Percentiles rank a stretch among this genome's conserved stretches.
Conservation (phyloP, 2,329 filamentous ascomycete species). For the Truncatella angustata region DNA sequence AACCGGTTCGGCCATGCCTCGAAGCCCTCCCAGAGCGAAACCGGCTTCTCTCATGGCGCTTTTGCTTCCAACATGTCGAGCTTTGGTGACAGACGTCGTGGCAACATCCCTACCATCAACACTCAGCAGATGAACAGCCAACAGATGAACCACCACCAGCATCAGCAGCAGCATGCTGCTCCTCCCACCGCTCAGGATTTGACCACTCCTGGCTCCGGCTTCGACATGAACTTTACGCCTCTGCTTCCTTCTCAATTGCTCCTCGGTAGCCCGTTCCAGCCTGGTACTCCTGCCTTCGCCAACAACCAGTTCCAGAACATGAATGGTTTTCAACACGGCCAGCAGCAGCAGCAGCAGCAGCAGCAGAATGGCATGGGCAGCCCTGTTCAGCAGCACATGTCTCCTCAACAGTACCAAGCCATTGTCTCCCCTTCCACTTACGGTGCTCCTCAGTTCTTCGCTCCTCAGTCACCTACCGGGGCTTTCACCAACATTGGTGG, state of each 20-base stretch:
- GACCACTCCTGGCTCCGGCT: conserved; percentile 82
- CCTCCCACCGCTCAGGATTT: conserved; percentile 66
- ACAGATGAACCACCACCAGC: too few relatives aligned
- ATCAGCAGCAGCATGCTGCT: conserved; percentile 37
- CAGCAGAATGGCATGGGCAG: conserved; percentile 63
- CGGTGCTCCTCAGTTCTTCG: conserved; percentile 77
- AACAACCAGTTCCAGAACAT: conserved; percentile 91
- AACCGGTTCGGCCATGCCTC: conserved; percentile 71
- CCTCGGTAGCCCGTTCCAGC: conserved; percentile 94
- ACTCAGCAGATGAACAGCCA: conserved; percentile 69
- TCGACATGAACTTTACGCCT: conserved; percentile 98
- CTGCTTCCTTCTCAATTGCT: conserved; percentile 91
- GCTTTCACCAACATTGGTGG: conserved; percentile 65
- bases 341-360: conserved; percentile 41
- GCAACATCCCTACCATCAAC: conserved; percentile 90
- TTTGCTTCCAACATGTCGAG: conserved; percentile 84
- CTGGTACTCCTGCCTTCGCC: conserved; percentile 86
- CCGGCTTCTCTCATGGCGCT: conserved; percentile 88
- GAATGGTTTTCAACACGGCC: conserved; percentile 68
- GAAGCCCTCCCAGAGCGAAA: conserved; percentile 80
- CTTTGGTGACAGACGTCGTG: conserved; percentile 82
- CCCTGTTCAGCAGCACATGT: conserved; percentile 74
- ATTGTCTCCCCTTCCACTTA: conserved; percentile 85
- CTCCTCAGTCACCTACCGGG: conserved; percentile 81
- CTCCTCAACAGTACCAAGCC: conserved; percentile 78